Percentiles rank a stretch among this genome's conserved stretches.
phyloP scores from a whole-genome alignment of 768 basidiomycete species.

The Leccinum fibrillosum region DNA sequence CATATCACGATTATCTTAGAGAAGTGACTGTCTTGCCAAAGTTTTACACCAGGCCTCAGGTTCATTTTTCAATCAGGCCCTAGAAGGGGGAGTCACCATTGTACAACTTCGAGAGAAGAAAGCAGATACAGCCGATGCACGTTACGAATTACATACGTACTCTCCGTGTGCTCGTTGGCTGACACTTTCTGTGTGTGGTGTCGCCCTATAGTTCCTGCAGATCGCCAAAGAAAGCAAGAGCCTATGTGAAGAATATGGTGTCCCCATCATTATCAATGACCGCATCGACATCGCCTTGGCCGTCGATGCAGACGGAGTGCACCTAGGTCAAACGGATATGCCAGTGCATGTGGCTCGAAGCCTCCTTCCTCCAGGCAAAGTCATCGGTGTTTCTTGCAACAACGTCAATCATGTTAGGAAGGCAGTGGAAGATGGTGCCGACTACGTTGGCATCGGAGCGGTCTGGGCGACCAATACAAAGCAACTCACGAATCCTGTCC shows the following conservation, averaged over 20 bases:
- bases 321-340: conserved; percentile 89
- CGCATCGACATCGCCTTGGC: conserved; percentile 86
- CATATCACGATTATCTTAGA: conserved; percentile 61
- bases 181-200: neutral
- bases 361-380: conserved; percentile 63
- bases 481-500: conserved; percentile 53
- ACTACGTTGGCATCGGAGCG: conserved; percentile 88
- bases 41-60: conserved; percentile 37
- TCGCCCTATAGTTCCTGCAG: conserved; percentile 59
- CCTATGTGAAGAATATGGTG: conserved; percentile 70
- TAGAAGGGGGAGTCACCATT: conserved; percentile 84
- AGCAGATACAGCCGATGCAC: conserved; percentile 74
- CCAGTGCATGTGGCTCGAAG: conserved; percentile 59
- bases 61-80: conserved; percentile 44
- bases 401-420: conserved; percentile 57
- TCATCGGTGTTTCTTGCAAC: conserved; percentile 83
- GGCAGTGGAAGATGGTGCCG: conserved; percentile 63
- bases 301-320: conserved; percentile 73
- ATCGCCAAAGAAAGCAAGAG: conserved; percentile 67
- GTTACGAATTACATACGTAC: conserved; percentile 17
- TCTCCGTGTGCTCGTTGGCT: neutral
- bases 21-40: neutral
- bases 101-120: conserved; percentile 90
- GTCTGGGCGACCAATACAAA: conserved; percentile 83
- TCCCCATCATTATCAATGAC: conserved; percentile 87